Conservation (phyloP, 345 rosid genomes). For the Gossypium ekmanianum region DNA sequence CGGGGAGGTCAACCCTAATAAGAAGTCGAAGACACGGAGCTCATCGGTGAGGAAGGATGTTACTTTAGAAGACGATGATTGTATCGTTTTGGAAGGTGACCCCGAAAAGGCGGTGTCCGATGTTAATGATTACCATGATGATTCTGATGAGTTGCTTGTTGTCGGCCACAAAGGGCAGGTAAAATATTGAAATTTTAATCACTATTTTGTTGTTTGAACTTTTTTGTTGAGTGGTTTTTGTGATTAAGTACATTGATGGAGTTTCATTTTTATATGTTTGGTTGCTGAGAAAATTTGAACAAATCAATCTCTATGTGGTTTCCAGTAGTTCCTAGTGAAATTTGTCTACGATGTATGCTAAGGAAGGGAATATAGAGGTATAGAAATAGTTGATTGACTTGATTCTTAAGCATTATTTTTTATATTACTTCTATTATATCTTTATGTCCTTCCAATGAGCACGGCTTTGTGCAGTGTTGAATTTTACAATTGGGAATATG, state of each 20-base stretch:
- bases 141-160: constrained; percentile 45
- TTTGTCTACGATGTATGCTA: background rate
- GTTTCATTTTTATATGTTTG: background rate
- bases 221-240: background rate
- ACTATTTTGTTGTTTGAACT: background rate
- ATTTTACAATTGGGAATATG: background rate
- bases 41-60: constrained; percentile 8
- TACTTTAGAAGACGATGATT: constrained; percentile 49
- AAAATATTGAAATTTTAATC: background rate
- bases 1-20: constrained; percentile 41
- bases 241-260: background rate
- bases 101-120: constrained; percentile 39
- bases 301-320: background rate
- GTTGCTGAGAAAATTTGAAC: background rate
- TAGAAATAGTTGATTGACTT: background rate
- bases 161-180: constrained; percentile 59
- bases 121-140: constrained; percentile 15
- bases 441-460: background rate
- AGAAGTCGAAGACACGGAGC: constrained; percentile 19
- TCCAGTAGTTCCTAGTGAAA: background rate
- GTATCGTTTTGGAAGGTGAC: constrained; percentile 54
- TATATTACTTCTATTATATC: background rate
- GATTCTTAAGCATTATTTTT: background rate
- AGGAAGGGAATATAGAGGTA: background rate
- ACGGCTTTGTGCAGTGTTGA: background rate